Evolutionary conservation across 257 asterid species (phyloP).

Genomic region (Scutellaria galericulata): DNA sequence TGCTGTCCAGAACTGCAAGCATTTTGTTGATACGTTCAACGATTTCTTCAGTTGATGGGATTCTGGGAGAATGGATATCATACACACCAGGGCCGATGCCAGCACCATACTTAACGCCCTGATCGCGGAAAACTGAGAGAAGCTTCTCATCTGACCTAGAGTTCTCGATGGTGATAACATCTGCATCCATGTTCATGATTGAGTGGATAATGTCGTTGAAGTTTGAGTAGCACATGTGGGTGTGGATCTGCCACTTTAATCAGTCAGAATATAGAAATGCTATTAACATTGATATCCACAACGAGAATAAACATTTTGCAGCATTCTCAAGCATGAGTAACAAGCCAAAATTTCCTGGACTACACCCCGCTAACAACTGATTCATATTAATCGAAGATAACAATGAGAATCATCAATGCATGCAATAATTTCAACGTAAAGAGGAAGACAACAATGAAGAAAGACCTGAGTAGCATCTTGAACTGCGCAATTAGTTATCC

Average conservation of each 20-base stretch:
- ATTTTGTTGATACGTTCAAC: constrained; percentile 64
- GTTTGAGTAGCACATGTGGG: constrained; percentile 96
- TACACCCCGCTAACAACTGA: too few species aligned
- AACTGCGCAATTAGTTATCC: constrained; percentile 70
- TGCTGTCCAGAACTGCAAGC: constrained; percentile 77
- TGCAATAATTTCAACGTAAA: not conserved
- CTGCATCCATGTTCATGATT: constrained; percentile 84
- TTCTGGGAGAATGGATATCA: constrained; percentile 87
- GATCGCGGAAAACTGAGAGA: constrained; percentile 69
- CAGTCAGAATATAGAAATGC: not conserved
- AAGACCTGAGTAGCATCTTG: constrained; percentile 69
- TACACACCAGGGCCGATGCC: constrained; percentile 92
- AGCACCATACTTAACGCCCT: constrained; percentile 78
- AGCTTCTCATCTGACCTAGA: constrained; percentile 89
- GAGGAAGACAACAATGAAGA: constrained; percentile 15
- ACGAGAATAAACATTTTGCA: too few species aligned
- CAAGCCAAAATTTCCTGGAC: too few species aligned
- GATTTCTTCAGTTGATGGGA: constrained; percentile 75
- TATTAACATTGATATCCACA: too few species aligned
- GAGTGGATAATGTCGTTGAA: constrained; percentile 77
- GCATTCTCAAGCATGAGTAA: too few species aligned
- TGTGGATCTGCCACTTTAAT: constrained; percentile 63
- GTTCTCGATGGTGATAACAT: constrained; percentile 88
- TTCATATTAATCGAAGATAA: not conserved
- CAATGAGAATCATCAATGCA: not conserved